These are phyloP conservation scores for Phoma sp. DNA, from an alignment of 2,329 filamentous ascomycete species.

Conservation along the genomic window DNA sequence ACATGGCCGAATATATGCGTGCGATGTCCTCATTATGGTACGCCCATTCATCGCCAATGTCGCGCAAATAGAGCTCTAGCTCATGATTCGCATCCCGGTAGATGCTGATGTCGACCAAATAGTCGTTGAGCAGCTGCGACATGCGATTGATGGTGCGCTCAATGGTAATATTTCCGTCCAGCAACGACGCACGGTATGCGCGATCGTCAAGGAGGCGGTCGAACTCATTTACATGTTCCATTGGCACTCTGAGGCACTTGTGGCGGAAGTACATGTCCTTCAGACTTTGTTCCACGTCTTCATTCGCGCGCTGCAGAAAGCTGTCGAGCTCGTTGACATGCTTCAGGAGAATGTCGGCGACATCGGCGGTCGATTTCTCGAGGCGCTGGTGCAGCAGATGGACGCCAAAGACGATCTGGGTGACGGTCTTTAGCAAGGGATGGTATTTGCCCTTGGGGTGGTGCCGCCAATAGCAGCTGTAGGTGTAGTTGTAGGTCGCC, in stretches of 20 bases:
- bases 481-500: constrained; percentile 73
- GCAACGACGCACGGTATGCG: constrained; percentile 78
- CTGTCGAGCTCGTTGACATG: constrained; percentile 95
- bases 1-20: constrained; percentile 87
- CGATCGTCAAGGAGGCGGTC: constrained; percentile 87
- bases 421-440: constrained; percentile 85
- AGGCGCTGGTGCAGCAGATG: constrained; percentile 84
- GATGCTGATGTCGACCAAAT: constrained; percentile 77
- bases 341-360: constrained; percentile 84
- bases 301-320: constrained; percentile 83
- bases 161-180: constrained; percentile 88
- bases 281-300: constrained; percentile 80
- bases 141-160: constrained; percentile 88
- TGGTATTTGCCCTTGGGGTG: constrained; percentile 79
- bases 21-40: constrained; percentile 65
- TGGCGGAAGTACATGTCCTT: constrained; percentile 75
- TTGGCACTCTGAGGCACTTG: constrained; percentile 78
- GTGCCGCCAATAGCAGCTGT: constrained; percentile 77
- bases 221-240: constrained; percentile 82
- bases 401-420: constrained; percentile 92
- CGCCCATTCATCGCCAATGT: constrained; percentile 67
- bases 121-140: constrained; percentile 74
- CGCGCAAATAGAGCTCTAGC: constrained; percentile 75
- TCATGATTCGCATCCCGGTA: constrained; percentile 77
- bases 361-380: constrained; percentile 86